Conservation (phyloP, 352 stramenopile species). For the Pseudoperonospora humuli region DNA sequence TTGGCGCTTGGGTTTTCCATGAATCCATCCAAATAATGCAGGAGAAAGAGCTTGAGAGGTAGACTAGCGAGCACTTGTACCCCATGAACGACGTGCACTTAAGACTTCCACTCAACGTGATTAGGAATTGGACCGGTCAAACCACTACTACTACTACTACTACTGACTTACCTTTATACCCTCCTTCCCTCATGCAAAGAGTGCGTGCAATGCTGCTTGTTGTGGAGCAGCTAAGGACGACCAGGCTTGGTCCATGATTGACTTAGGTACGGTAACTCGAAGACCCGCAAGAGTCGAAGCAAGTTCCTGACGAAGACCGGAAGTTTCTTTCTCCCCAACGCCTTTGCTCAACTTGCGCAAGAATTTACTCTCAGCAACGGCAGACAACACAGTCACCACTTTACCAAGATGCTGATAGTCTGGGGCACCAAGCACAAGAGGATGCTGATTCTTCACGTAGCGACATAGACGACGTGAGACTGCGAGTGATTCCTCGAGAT, state of each 20-base stretch:
- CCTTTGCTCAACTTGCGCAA: slow-evolving; percentile 29
- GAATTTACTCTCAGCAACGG: slow-evolving; percentile 36
- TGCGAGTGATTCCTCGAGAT: slow-evolving; percentile 65
- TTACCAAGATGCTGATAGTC: slow-evolving; percentile 39
- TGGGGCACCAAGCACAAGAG: slow-evolving; percentile 42
- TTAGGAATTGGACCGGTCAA: too few relatives aligned
- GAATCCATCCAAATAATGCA: too few relatives aligned
- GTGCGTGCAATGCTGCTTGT: slow-evolving; percentile 51
- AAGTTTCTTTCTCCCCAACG: slow-evolving; percentile 40
- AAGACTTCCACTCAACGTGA: too few relatives aligned
- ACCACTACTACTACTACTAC: too few relatives aligned
- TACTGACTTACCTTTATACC: slow-evolving; percentile 5
- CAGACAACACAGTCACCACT: slow-evolving; percentile 55
- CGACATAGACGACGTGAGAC: slow-evolving; percentile 60
- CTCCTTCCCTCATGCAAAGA: slow-evolving; percentile 45
- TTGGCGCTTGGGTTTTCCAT: too few relatives aligned
- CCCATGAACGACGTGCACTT: too few relatives aligned
- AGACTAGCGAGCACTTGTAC: too few relatives aligned
- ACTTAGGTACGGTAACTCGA: slow-evolving; percentile 40
- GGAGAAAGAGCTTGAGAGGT: too few relatives aligned
- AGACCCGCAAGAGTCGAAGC: slow-evolving; percentile 39
- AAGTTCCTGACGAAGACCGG: slow-evolving; percentile 33
- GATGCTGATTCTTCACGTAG: slow-evolving; percentile 51
- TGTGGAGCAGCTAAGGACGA: slow-evolving; percentile 35
- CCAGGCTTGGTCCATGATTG: slow-evolving; percentile 57